Evolutionary conservation across 306 rosid genomes (phyloP).

Genomic region (Cicer cuneatum): DNA sequence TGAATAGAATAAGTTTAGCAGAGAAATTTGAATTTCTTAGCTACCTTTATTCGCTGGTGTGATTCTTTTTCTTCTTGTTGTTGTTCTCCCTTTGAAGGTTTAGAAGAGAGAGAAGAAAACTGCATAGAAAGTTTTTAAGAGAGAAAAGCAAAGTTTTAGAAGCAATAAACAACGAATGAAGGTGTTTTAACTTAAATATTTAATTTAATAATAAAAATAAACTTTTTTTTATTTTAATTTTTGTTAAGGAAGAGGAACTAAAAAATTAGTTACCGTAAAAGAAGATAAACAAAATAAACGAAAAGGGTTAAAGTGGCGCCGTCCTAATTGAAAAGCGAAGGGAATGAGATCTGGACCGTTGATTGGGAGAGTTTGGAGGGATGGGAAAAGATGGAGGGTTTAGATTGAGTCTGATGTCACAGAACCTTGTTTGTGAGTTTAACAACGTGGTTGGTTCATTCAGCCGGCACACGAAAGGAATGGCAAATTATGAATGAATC

Average conservation of each 20-base stretch:
- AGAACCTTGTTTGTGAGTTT: constrained; percentile 35
- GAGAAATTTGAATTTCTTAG: constrained; percentile 30
- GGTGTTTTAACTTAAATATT: constrained; percentile 19
- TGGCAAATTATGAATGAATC: neutral
- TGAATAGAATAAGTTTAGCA: neutral
- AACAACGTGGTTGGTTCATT: constrained; percentile 39
- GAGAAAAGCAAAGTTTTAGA: constrained; percentile 50
- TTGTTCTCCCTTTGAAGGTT: constrained; percentile 41
- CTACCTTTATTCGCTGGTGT: constrained; percentile 49
- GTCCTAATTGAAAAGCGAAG: constrained; percentile 52
- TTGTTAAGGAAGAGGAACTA: constrained; percentile 38
- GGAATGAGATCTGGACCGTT: constrained; percentile 47
- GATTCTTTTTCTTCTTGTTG: neutral
- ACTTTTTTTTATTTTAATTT: neutral
- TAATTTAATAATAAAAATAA: constrained; percentile 17
- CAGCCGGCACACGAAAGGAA: constrained; percentile 46
- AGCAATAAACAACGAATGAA: constrained; percentile 43
- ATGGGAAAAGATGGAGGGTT: constrained; percentile 49
- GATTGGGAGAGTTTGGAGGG: constrained; percentile 23
- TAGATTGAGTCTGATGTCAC: constrained; percentile 45
- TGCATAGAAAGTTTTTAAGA: constrained; percentile 26
- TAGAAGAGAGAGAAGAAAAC: constrained; percentile 44
- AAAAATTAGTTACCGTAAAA: neutral
- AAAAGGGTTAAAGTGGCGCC: constrained; percentile 50
- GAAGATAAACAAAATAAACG: neutral